Evolutionary conservation across 345 rosid genomes (phyloP).

Genomic region (Eutrema japonicum): DNA sequence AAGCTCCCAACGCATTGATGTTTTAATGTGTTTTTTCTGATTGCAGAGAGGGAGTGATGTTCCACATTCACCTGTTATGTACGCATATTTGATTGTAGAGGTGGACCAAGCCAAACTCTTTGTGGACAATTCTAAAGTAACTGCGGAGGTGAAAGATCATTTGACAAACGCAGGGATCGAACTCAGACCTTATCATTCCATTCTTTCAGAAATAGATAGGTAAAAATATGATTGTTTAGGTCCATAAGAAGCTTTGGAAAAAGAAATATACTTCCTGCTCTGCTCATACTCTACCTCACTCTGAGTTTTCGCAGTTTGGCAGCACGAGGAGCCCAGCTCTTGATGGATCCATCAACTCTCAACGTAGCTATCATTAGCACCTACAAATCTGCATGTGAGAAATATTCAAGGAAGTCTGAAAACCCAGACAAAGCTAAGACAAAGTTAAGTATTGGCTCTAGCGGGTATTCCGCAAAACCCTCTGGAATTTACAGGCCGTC

Average conservation of each 20-base stretch:
- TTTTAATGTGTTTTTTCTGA: constrained; percentile 32
- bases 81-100: constrained; percentile 83
- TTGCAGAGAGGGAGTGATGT: constrained; percentile 94
- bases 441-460: constrained; percentile 39
- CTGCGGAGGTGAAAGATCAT: constrained; percentile 71
- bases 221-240: constrained; percentile 27
- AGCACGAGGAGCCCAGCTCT: constrained; percentile 65
- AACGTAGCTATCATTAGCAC: constrained; percentile 82
- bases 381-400: constrained; percentile 67
- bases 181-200: constrained; percentile 70
- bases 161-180: constrained; percentile 69
- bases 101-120: constrained; percentile 68
- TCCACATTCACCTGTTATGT: constrained; percentile 97
- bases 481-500: constrained; percentile 70
- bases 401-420: constrained; percentile 45
- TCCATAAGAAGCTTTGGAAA: constrained; percentile 2
- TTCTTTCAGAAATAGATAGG: constrained; percentile 84
- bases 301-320: constrained; percentile 63
- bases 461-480: constrained; percentile 52
- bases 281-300: constrained; percentile 23
- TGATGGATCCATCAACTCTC: constrained; percentile 84
- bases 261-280: not conserved
- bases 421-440: constrained; percentile 44
- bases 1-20: constrained; percentile 27
- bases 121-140: constrained; percentile 72